Percentiles rank a stretch among this genome's conserved stretches.
These are phyloP conservation scores for Tulasnella sp. DNA, from an alignment of 768 basidiomycete species.

Conservation along the genomic window DNA sequence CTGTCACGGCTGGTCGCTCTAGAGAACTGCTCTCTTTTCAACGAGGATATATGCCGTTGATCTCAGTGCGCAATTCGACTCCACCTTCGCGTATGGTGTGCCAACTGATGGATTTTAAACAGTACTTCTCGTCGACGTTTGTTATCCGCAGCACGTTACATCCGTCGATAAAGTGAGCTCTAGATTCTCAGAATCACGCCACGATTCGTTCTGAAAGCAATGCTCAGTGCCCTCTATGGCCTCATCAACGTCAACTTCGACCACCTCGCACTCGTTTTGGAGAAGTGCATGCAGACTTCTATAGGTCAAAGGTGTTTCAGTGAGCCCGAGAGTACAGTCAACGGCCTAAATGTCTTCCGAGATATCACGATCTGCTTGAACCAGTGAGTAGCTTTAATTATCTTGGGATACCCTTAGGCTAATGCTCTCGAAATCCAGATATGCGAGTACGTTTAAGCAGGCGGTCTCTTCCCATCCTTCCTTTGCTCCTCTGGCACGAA, in stretches of 20 bases:
- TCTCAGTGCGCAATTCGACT: conserved; percentile 31
- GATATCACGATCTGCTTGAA: conserved; percentile 41
- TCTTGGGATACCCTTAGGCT: not conserved
- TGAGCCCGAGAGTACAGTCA: conserved; percentile 23
- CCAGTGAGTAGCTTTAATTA: conserved; percentile 25
- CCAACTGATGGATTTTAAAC: conserved; percentile 2
- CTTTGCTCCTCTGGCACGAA: conserved; percentile 32
- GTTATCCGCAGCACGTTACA: conserved; percentile 46
- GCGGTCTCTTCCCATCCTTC: conserved; percentile 37
- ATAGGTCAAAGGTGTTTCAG: conserved; percentile 27
- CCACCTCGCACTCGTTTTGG: conserved; percentile 32
- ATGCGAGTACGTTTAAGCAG: conserved; percentile 47
- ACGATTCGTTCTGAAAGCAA: not conserved
- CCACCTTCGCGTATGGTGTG: too few species aligned
- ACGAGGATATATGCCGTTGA: conserved; percentile 40
- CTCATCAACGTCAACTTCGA: conserved; percentile 38
- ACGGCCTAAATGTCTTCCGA: conserved; percentile 35
- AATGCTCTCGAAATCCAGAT: conserved; percentile 31
- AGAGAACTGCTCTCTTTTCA: conserved; percentile 43
- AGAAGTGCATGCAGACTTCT: conserved; percentile 31
- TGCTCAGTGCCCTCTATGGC: conserved; percentile 35
- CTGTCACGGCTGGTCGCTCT: conserved; percentile 29
- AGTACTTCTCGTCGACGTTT: conserved; percentile 51
- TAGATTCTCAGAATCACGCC: not conserved
- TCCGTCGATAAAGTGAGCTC: conserved; percentile 40